Evolutionary conservation across 352 stramenopile genomes (phyloP).

Genomic region (Pythium brachiatum): DNA sequence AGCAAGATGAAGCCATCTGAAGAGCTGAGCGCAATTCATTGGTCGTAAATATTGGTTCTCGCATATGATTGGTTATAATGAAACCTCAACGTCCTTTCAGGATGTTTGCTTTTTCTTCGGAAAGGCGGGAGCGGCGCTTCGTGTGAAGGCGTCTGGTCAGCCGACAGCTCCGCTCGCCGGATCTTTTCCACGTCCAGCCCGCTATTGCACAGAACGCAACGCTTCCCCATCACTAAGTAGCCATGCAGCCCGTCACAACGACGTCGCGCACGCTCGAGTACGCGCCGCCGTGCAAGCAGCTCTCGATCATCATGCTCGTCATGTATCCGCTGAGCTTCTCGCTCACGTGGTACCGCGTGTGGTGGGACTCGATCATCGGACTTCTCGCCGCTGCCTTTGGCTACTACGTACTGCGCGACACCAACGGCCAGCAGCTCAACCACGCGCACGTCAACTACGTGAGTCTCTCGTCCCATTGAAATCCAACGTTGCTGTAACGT

Average conservation of each 20-base stretch:
- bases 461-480: no score
- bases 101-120: constrained; percentile 2
- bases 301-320: constrained; percentile 47
- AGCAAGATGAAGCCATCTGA: constrained; percentile 15
- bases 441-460: constrained; percentile 30
- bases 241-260: constrained; percentile 19
- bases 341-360: constrained; percentile 78
- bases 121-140: constrained; percentile 17
- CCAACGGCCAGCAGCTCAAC: constrained; percentile 44
- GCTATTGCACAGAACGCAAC: background rate
- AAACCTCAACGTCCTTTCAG: background rate
- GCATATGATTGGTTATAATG: constrained; percentile 5
- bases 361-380: constrained; percentile 74
- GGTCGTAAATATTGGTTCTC: background rate
- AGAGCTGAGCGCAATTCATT: background rate
- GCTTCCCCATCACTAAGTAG: no score
- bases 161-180: background rate
- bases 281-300: constrained; percentile 54
- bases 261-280: constrained; percentile 64
- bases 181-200: background rate
- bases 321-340: constrained; percentile 63
- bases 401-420: constrained; percentile 54
- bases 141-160: background rate
- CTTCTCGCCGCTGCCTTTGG: constrained; percentile 43
- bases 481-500: no score